Conservation (phyloP, 2,329 filamentous ascomycete genomes). For the Fusarium sterilihyphosum region DNA sequence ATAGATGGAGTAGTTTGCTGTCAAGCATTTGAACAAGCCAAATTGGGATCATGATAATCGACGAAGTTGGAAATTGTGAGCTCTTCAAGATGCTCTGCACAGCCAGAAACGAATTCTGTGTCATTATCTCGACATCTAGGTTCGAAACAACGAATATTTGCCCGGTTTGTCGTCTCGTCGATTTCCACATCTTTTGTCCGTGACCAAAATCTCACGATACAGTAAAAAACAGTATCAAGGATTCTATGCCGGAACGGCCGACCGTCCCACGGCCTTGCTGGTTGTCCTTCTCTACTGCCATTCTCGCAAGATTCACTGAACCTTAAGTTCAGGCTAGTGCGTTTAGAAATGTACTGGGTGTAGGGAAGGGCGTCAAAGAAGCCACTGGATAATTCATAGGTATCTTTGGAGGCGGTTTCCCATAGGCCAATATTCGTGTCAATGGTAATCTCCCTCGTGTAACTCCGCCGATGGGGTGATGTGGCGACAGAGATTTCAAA, state of each 20-base stretch:
- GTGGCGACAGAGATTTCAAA: neutral
- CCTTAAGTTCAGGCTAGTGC: neutral
- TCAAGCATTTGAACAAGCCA: neutral
- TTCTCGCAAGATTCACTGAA: neutral
- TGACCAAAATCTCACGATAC: neutral
- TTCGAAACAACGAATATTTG: neutral
- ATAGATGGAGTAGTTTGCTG: neutral
- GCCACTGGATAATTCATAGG: neutral
- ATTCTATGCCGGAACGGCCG: neutral
- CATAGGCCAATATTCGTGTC: neutral
- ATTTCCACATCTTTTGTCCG: neutral
- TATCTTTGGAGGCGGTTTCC: neutral
- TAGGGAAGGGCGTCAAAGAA: neutral
- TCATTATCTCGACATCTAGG: accelerated
- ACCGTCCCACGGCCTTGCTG: neutral
- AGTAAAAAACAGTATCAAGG: neutral
- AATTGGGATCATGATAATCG: neutral
- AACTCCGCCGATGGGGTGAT: accelerated
- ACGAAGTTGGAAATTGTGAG: neutral
- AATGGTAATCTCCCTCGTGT: neutral
- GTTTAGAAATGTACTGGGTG: neutral
- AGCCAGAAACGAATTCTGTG: neutral
- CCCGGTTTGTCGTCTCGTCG: neutral
- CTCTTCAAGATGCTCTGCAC: neutral
- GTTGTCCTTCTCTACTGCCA: too few species aligned